phyloP scores from a whole-genome alignment of 352 stramenopile genomes.

The Blastocystis sp. region DNA sequence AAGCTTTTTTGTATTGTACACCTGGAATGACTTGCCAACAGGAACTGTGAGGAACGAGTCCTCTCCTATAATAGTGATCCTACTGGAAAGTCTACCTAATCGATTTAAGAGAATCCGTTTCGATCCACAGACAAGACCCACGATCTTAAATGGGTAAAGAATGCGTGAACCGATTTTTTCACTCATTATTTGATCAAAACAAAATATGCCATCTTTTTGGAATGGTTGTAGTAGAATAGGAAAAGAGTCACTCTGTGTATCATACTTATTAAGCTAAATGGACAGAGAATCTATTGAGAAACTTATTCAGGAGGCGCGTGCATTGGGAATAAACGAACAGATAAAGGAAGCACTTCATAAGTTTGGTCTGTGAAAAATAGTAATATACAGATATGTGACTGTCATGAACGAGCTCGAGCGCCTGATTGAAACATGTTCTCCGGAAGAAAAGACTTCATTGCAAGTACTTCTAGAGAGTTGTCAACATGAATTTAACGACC shows the following conservation, averaged over 20 bases:
- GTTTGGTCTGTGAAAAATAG: not conserved
- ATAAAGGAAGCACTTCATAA: not conserved
- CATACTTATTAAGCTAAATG: not conserved
- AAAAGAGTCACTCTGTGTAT: not conserved
- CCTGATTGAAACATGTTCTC: not conserved
- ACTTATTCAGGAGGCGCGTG: not conserved
- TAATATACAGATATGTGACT: not conserved
- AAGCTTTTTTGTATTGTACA: conserved; percentile 80
- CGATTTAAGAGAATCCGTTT: conserved; percentile 1
- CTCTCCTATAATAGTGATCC: not conserved
- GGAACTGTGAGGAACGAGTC: conserved; percentile 72
- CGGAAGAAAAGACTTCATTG: not conserved
- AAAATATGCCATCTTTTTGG: not conserved
- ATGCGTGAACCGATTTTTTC: conserved; percentile 54
- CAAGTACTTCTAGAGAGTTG: not conserved
- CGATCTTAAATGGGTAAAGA: conserved; percentile 46
- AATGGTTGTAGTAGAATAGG: not conserved
- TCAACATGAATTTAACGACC: not conserved
- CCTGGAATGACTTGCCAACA: conserved; percentile 77
- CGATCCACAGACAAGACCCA: conserved; percentile 14
- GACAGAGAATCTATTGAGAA: not conserved
- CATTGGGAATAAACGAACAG: not conserved
- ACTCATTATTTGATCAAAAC: conserved; percentile 15
- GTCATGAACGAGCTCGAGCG: not conserved
- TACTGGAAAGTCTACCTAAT: not conserved